These are phyloP conservation scores for Collybiopsis confluens DNA, from an alignment of 768 basidiomycete species.

Conservation along the genomic window DNA sequence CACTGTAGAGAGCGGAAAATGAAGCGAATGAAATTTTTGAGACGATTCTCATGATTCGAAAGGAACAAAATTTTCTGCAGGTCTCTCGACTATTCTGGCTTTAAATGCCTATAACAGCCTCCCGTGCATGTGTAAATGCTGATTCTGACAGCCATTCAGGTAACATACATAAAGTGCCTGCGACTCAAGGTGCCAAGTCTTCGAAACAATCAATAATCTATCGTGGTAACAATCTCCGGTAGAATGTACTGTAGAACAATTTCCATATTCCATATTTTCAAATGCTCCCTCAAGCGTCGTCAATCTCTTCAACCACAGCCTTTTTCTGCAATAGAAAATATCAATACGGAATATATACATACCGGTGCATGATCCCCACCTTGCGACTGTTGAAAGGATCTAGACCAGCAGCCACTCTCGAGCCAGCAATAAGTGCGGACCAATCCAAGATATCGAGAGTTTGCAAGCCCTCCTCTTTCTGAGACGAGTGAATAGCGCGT, in stretches of 20 bases:
- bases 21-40: neutral
- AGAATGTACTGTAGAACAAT: too few species aligned
- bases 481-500: slow-evolving; percentile 59
- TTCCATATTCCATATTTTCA: too few species aligned
- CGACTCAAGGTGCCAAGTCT: too few species aligned
- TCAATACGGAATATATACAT: neutral
- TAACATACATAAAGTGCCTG: too few species aligned
- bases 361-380: slow-evolving; percentile 23
- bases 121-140: too few species aligned
- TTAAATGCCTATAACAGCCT: too few species aligned
- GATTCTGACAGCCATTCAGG: too few species aligned
- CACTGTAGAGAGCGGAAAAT: neutral
- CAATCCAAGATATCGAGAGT: slow-evolving; percentile 68
- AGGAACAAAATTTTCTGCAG: too few species aligned
- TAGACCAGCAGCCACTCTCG: slow-evolving; percentile 71
- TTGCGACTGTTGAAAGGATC: slow-evolving; percentile 35
- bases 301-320: slow-evolving; percentile 9
- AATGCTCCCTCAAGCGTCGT: neutral
- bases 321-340: neutral
- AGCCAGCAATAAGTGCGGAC: slow-evolving; percentile 76
- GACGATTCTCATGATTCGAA: neutral
- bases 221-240: too few species aligned
- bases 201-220: too few species aligned
- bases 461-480: slow-evolving; percentile 39
- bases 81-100: too few species aligned